Evolutionary conservation across 805 yeast species (phyloP), one percentile per base, ranked within the genome.

Genomic region (Scheffersomyces ergatensis): DNA sequence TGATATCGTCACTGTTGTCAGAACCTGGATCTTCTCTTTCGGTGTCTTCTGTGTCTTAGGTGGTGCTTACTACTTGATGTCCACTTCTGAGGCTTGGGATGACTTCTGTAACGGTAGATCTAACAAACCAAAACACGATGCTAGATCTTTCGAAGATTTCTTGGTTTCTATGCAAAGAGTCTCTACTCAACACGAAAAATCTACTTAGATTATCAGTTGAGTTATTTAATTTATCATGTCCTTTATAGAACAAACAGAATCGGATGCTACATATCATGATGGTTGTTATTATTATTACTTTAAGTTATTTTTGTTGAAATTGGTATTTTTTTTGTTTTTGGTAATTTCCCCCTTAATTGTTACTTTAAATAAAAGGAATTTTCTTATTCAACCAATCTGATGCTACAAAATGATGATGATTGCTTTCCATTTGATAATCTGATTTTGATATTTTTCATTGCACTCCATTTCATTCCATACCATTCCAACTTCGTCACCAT

Each of bases 1-100:
- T 67, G 95, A 92, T 74, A 84, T 89, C 56, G 96, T 89, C 57
- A 83, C 97, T 43, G 95, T 89, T 65, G 90, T 84, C 67, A 85
- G 96, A 79, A 81, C 85, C 72, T 89, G 93, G 93, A 73, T 89
- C 65, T 89, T 87, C 88, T 89, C 97, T 49, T 85, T 89, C 77
- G 97, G 97, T 80, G 84, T 86, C 72, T 89, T 89, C 92, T 89
- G 96, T 79, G 80, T 83, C 72, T 72, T 89, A 77, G 96, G 96
- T 70, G 97, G 96, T 80, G 87, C 92, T 62, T 89, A 89, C 86
- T 90, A 85, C 84, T 66, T 86, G 68, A 86, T 89, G 96, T 80
- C 92, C 50, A 80, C 74, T 58, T 85, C 92, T 46, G 82, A 80
- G 61, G 77, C 81, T 48, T 85, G 85, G 63, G 95, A 85, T 75